Base-by-base conservation (phyloP, 2,329 filamentous ascomycete genomes). In the Orbilia javanica region DNA sequence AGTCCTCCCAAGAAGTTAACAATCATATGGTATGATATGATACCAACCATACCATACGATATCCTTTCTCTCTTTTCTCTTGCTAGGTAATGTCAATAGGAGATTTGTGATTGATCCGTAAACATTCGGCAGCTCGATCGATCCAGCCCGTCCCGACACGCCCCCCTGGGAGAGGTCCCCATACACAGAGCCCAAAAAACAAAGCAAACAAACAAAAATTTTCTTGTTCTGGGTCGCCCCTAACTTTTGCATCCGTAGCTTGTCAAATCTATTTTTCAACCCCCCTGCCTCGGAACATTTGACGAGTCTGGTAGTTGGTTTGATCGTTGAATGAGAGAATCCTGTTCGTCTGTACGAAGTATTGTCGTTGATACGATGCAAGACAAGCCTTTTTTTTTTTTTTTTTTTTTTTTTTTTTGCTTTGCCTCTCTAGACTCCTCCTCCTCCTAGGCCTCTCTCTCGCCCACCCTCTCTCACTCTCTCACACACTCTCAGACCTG, bases 261-360 rank as follows among this genome's bases (percentile, higher is more conserved):
- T 68, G 70, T 48, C 62, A 74, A 66, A 73, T 65, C 27, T 73
- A 73, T 73, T 73, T 57, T 29, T 18, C 1, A 39, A 34, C 60
- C 68, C 46, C 69, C 69, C 64, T 63, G 34, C 69, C 42, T 66
- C 62, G 60, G 69, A 60, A 73, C 25, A 42, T 66, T 46, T 62
- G 25, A 73, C 69, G 50, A 73, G 48, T 67, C n/a, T 62, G 68
- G 68, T 66, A 73, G 29, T 39, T 67, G 36, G 20, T 31, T 65
- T 48, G 13, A 7, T 42, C 7, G 10, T 11, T 44, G 13, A 39
- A 71, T 57, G n/a, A 73, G 25, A 64, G 29, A 55, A 55, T 55
- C 52, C 52, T 57, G 50, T 53, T 53, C 15, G 18, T 52, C n/a
- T n/a, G n/a, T n/a, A n/a, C n/a, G n/a, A n/a, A n/a, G n/a, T n/a